Percentiles rank a stretch among this genome's conserved stretches.
phyloP scores from a whole-genome alignment of 805 yeast species.

The Ogataea methanolica region DNA sequence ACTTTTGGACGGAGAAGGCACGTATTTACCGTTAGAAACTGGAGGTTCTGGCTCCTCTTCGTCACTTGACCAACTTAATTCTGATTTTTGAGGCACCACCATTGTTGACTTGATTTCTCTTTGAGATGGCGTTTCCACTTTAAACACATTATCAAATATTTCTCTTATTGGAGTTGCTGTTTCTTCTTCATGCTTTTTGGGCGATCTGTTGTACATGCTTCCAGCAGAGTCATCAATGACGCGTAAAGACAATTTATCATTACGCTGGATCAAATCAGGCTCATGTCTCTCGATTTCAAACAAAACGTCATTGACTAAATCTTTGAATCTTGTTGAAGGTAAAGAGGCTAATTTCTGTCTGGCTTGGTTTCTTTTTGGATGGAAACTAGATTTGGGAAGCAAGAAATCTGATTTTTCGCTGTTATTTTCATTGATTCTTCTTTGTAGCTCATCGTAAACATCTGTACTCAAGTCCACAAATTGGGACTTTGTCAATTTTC shows the following conservation, averaged over 20 bases:
- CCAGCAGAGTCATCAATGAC: conserved; percentile 6
- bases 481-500: conserved; percentile 76
- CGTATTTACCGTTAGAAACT: not conserved
- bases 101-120: conserved; percentile 50
- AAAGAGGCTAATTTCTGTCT: conserved; percentile 84
- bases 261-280: conserved; percentile 11
- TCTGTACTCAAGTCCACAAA: conserved; percentile 89
- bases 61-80: conserved; percentile 84
- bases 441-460: conserved; percentile 84
- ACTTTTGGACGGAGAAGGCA: not conserved
- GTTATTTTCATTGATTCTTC: conserved; percentile 61
- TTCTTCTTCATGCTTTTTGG: not conserved
- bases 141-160: conserved; percentile 3
- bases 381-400: conserved; percentile 68
- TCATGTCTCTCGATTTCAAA: conserved; percentile 71
- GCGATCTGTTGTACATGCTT: not conserved
- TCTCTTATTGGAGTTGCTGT: conserved; percentile 13
- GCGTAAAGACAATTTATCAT: conserved; percentile 10
- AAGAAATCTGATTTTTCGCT: conserved; percentile 50
- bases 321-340: conserved; percentile 79
- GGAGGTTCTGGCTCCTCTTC: conserved; percentile 54
- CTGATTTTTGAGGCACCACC: conserved; percentile 81
- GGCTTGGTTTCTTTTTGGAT: conserved; percentile 93
- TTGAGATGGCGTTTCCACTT: conserved; percentile 27
- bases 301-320: conserved; percentile 83